A percentile compares a stretch with the other conserved stretches of the same genome.
Evolutionary conservation across 179 eudicot species (phyloP).

Genomic region (Beta lomatogona): DNA sequence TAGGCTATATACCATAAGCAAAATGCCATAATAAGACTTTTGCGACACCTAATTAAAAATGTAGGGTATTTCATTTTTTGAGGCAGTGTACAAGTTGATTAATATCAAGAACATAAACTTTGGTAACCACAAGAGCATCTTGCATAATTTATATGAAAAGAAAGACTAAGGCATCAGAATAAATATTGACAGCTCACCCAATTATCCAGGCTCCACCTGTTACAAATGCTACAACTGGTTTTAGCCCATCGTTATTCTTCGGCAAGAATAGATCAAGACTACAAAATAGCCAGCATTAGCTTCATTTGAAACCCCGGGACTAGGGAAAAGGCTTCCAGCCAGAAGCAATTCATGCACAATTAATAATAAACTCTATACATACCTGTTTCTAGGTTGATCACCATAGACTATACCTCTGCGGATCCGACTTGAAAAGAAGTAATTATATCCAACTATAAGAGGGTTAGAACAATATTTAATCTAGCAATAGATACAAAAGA

Average conservation of each 20-base stretch:
- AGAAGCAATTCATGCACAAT: background rate
- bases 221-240: slow-evolving; percentile 89
- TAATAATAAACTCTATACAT: background rate
- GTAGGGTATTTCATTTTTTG: too few species aligned
- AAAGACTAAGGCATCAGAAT: background rate
- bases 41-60: too few species aligned
- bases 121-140: background rate
- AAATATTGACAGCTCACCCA: slow-evolving; percentile 57
- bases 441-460: slow-evolving; percentile 81
- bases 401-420: slow-evolving; percentile 82
- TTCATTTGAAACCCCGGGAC: slow-evolving; percentile 6
- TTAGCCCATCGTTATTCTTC: slow-evolving; percentile 61
- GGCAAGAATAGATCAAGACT: slow-evolving; percentile 97
- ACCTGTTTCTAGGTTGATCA: slow-evolving; percentile 91
- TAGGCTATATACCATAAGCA: too few species aligned
- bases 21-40: too few species aligned
- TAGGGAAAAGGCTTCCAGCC: background rate
- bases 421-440: slow-evolving; percentile 75
- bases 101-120: background rate
- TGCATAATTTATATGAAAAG: background rate
- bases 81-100: background rate
- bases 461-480: slow-evolving; percentile 16
- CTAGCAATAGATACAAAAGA: background rate
- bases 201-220: slow-evolving; percentile 51
- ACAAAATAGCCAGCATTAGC: slow-evolving; percentile 29